phyloP scores from a whole-genome alignment of 305 asterid genomes.

The Fraxinus platypoda region DNA sequence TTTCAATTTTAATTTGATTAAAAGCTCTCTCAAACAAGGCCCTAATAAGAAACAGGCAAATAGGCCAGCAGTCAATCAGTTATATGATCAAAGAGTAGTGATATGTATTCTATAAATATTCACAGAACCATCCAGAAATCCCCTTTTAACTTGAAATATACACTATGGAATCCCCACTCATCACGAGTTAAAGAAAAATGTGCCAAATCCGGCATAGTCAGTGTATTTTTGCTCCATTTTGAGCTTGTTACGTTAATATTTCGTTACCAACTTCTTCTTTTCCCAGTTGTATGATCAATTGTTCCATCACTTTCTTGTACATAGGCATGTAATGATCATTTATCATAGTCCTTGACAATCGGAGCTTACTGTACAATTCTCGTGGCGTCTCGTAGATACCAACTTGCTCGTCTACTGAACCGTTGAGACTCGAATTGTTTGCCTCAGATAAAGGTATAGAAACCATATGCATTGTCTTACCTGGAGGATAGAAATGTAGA shows the following conservation, averaged over 20 bases:
- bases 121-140: neutral
- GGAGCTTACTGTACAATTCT: slow-evolving; percentile 76
- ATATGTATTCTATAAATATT: neutral
- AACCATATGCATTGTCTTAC: slow-evolving; percentile 75
- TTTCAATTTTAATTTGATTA: too few species aligned
- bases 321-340: slow-evolving; percentile 94
- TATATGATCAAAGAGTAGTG: too few species aligned
- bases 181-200: neutral
- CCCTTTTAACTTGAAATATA: neutral
- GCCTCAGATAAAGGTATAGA: slow-evolving; percentile 42
- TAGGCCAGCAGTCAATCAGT: too few species aligned
- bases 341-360: slow-evolving; percentile 82
- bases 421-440: slow-evolving; percentile 29
- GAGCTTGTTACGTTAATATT: slow-evolving; percentile 24
- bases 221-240: slow-evolving; percentile 5
- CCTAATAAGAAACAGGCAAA: too few species aligned
- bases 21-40: too few species aligned
- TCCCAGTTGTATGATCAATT: slow-evolving; percentile 66
- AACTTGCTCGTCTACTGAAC: slow-evolving; percentile 44
- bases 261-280: slow-evolving; percentile 48
- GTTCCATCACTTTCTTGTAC: slow-evolving; percentile 92
- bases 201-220: slow-evolving; percentile 10
- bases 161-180: neutral
- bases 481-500: slow-evolving; percentile 76
- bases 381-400: slow-evolving; percentile 72